Conservation (phyloP, 257 asterid species). For the Solanum piurae region DNA sequence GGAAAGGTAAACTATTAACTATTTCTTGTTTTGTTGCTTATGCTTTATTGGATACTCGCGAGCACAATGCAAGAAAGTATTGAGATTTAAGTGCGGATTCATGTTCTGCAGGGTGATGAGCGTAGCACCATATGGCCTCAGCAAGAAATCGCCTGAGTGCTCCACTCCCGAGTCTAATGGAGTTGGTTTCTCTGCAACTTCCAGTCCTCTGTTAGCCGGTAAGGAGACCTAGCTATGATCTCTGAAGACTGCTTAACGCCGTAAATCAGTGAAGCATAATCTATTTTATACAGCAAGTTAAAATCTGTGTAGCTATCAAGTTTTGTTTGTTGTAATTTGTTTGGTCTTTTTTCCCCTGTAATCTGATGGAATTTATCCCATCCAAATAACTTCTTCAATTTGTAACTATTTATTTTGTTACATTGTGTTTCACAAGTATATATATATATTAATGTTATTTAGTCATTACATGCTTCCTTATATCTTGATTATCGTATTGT, state of each 20-base stretch:
- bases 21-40: not conserved
- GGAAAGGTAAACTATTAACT: conserved; percentile 36
- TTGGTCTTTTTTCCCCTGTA: too few relatives aligned
- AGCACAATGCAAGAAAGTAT: not conserved
- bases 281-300: conserved; percentile 7
- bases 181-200: conserved; percentile 30
- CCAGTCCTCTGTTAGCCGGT: conserved; percentile 24
- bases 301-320: not conserved
- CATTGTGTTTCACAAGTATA: not conserved
- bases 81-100: not conserved
- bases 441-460: not conserved
- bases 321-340: not conserved
- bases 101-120: conserved; percentile 39
- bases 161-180: conserved; percentile 24
- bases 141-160: conserved; percentile 22
- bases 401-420: not conserved
- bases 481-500: not conserved
- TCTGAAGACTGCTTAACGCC: not conserved
- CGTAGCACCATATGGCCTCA: conserved; percentile 44
- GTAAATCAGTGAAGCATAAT: not conserved
- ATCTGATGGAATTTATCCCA: not conserved
- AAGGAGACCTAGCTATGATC: conserved; percentile 10
- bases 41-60: not conserved
- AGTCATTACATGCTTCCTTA: not conserved
- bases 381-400: not conserved